phyloP scores from a whole-genome alignment of 1,284 basidiomycete genomes.

The Papiliotrema fonsecae region DNA sequence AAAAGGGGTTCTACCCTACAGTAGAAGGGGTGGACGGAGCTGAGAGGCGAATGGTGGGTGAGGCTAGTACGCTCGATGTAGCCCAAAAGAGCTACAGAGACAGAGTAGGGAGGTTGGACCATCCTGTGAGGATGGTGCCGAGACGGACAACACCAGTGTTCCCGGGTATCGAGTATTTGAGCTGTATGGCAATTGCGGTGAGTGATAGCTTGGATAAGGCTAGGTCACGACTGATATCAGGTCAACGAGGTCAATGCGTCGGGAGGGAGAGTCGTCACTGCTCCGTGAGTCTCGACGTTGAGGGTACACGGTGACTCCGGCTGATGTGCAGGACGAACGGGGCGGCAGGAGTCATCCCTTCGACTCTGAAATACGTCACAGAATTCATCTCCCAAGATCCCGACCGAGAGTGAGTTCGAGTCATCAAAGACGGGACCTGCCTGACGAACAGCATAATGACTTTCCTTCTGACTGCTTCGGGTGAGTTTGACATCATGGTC shows the following conservation, averaged over 20 bases:
- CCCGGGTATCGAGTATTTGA: constrained; percentile 89
- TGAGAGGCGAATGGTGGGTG: background rate
- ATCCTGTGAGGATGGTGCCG: constrained; percentile 75
- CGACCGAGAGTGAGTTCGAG: constrained; percentile 26
- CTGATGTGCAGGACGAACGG: constrained; percentile 41
- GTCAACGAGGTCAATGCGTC: constrained; percentile 73
- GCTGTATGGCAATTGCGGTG: constrained; percentile 86
- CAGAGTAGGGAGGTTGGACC: constrained; percentile 52
- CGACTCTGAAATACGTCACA: constrained; percentile 54
- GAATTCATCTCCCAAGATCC: constrained; percentile 34
- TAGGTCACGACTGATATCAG: constrained; percentile 2
- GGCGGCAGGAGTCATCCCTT: constrained; percentile 76
- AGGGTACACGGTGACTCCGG: background rate
- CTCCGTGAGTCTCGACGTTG: constrained; percentile 52
- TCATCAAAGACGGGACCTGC: background rate
- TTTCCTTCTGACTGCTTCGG: constrained; percentile 72
- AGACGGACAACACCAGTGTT: constrained; percentile 59
- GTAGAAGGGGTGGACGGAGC: constrained; percentile 38
- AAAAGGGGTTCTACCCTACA: constrained; percentile 56
- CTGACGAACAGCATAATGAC: constrained; percentile 57
- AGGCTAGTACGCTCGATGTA: background rate
- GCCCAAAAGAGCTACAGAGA: background rate
- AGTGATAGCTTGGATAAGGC: constrained; percentile 32
- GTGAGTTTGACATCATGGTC: constrained; percentile 49
- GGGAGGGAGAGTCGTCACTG: constrained; percentile 89